Evolutionary conservation across 108 stramenopile species (phyloP), one percentile per base, ranked within the genome.

Genomic region (Cyclotella kingstonii): DNA sequence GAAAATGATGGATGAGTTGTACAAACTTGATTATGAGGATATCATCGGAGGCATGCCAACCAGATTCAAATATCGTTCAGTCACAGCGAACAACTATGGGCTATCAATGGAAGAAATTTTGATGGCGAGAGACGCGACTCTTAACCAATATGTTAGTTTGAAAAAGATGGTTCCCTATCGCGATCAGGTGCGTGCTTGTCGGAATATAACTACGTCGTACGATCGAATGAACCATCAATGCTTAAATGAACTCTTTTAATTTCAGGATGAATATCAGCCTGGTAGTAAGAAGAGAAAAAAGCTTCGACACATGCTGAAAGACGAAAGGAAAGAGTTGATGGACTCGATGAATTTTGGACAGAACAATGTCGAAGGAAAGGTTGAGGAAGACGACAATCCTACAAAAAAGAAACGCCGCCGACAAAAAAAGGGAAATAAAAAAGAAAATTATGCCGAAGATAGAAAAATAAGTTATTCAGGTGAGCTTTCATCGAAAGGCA

Each of bases 11-110:
- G 94, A 97, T 39, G 95, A 97, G 64, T 82, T 96, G 33, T 97
- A 98, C 83, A 95, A 95, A 63, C 89, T 99, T 8, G 98, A 98
- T 75, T 99, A 98, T 69, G 98, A 99, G 66, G 98, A 99, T 59
- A 90, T 98, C 54, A 87, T 98, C 55, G 98, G 91, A 9, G 97
- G 89, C 35, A 82, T 95, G 81, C 96, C 94, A 15, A 93, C 92
- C 4, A 86, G 97, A n/a, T 99, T 99, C 85, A 98, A 97, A 66
- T 99, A 98, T 77, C 81, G 94, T 5, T 66, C 84, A 36, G 99
- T 99, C 5, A 87, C 90, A 34, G 40, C 76, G 10, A 95, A 98
- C 55, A 82, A 70, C 64, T 99, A 84, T 67, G 99, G 99, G 5
- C 71, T 99, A 54, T 79, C 84, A 14, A 73, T 93, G 14, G 90